Conservation (phyloP, 192 early-diverging fungal genomes). For the Coemansia erecta region DNA sequence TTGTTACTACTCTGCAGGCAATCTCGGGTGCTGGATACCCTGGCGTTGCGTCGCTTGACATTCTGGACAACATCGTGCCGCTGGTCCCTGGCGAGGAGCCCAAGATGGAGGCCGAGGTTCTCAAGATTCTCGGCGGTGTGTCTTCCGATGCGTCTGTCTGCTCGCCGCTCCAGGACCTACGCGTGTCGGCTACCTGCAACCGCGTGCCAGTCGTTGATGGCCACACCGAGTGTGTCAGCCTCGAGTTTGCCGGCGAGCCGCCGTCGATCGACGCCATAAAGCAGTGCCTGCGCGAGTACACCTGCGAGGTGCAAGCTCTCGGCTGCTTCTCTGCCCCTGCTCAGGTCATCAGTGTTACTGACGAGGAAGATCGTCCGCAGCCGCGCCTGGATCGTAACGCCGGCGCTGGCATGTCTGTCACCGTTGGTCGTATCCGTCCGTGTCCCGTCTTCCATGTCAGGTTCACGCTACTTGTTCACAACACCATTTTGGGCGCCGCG, state of each 20-base stretch:
- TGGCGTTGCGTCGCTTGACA: conserved; percentile 91
- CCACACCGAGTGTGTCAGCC: conserved; percentile 85
- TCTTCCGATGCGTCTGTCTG: conserved; percentile 49
- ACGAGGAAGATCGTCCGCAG: conserved; percentile 85
- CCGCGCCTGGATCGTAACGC: conserved; percentile 87
- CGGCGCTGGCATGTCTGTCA: conserved; percentile 83
- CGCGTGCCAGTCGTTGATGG: conserved; percentile 97
- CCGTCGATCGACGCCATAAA: conserved; percentile 78
- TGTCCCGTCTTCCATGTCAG: conserved; percentile 91
- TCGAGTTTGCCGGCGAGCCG: conserved; percentile 70
- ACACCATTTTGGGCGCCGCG: conserved; percentile 95
- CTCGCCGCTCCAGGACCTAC: conserved; percentile 55
- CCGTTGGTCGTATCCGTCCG: conserved; percentile 84
- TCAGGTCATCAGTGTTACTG: conserved; percentile 71
- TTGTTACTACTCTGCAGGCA: conserved; percentile 93
- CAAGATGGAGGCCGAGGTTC: conserved; percentile 93
- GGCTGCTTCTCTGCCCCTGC: conserved; percentile 78
- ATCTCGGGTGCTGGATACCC: conserved; percentile 98
- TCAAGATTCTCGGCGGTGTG: conserved; percentile 86
- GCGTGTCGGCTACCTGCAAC: conserved; percentile 94
- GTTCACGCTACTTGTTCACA: conserved; percentile 89
- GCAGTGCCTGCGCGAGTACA: conserved; percentile 69
- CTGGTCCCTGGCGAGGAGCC: conserved; percentile 93
- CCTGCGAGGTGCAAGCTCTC: conserved; percentile 77
- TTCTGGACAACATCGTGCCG: conserved; percentile 94